Evolutionary conservation across 352 stramenopile species (phyloP).

Genomic region (Globisporangium polare): DNA sequence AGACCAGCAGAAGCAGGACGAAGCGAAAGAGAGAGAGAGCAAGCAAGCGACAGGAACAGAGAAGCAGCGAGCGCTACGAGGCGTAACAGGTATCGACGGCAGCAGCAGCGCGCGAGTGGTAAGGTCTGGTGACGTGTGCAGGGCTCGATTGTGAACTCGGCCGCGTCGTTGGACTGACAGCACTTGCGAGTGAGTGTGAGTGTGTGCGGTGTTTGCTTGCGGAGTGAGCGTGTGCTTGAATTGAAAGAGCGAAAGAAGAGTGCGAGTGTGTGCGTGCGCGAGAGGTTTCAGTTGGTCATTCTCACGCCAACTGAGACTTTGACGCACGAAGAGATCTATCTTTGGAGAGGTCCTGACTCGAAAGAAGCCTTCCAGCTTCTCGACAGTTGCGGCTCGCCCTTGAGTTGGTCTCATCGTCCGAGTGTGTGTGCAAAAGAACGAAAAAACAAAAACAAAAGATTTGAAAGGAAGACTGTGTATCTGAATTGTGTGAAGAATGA

Average conservation of each 20-base stretch:
- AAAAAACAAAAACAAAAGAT: background rate
- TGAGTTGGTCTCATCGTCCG: background rate
- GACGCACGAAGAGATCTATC: background rate
- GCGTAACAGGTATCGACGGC: background rate
- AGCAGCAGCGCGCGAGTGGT: conserved; percentile 6
- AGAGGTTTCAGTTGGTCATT: conserved; percentile 7
- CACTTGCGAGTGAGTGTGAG: conserved; percentile 1
- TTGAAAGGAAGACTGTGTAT: background rate
- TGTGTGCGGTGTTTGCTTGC: background rate
- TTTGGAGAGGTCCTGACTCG: background rate
- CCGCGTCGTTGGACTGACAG: conserved; percentile 2
- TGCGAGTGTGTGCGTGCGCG: conserved; percentile 2
- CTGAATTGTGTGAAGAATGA: conserved; percentile 10
- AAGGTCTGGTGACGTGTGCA: conserved; percentile 5
- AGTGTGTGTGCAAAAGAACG: conserved; percentile 4
- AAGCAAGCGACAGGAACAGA: background rate
- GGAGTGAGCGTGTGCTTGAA: background rate
- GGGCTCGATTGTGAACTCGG: conserved; percentile 7
- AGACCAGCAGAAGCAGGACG: background rate
- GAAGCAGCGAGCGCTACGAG: background rate
- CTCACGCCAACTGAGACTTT: conserved; percentile 8
- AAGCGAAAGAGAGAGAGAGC: background rate
- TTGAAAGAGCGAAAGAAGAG: conserved; percentile 3
- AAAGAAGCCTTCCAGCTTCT: conserved; percentile 4
- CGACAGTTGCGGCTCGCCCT: background rate